Base-by-base conservation (phyloP, 2,329 filamentous ascomycete genomes). In the Aspergillus pseudonomiae region DNA sequence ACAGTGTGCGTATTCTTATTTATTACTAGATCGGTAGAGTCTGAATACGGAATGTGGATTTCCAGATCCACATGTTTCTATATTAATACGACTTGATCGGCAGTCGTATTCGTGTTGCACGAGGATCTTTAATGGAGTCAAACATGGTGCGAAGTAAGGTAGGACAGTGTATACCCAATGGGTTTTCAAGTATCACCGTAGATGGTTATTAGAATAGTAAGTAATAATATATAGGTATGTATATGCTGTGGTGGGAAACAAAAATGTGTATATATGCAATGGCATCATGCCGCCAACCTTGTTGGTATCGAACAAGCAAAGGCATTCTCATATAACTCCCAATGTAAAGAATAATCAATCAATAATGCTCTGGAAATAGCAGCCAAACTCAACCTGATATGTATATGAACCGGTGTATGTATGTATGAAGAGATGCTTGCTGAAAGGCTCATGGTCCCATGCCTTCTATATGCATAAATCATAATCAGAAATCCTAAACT, bases 391-490 rank as follows among this genome's bases (percentile, higher is more conserved):
- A 36, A 39, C 30, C 26, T 55, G 34, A 26, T 10, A 19, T 21
- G 21, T 55, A 39, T 36, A 39, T 55, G 19, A 39, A 55, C 21
- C 26, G 24, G 30, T 39, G 14, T 55, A 55, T 55, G 28, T 53
- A 28, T 21, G 4, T 28, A 39, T 55, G 52, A 26, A 55, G 52
- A 55, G 21, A 55, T 24, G 32, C 30, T 21, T 39, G 52, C 14
- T 21, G 52, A 39, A 39, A 36, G 52, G 52, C 11, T 39, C 32
- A 55, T 36, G 21, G 21, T 54, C 34, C 48, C 46, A 54, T 59
- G 61, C 58, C 57, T 56, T 65, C 64, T 65, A 65, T 63, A 63
- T 65, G 64, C 64, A 63, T 65, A 61, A 65, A 54, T 65, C 64
- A 43, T 65, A 60, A 63, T 43, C 36, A 32, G 39, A 43, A 32